Conservation (phyloP, 2,329 filamentous ascomycete genomes). For the Cadophora sp. region DNA sequence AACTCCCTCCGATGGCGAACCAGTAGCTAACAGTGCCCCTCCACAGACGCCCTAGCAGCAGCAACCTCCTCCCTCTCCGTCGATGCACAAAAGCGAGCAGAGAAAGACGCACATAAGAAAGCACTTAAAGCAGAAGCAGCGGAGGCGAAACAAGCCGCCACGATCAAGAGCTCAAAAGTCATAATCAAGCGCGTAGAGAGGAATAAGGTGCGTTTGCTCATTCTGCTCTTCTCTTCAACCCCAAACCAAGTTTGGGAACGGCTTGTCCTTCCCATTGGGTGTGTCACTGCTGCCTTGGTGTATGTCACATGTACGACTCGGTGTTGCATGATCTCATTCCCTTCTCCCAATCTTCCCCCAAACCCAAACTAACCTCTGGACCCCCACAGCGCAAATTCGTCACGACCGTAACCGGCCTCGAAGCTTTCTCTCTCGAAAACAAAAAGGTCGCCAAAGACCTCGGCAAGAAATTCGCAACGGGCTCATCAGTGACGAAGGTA, state of each 20-base stretch:
- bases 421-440: slow-evolving; percentile 88
- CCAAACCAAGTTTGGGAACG: neutral
- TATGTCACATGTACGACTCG: too few relatives aligned
- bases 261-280: too few relatives aligned
- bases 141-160: slow-evolving; percentile 79
- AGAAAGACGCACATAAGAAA: slow-evolving; percentile 97
- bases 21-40: neutral
- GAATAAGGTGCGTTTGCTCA: slow-evolving; percentile 66
- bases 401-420: slow-evolving; percentile 88
- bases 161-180: slow-evolving; percentile 81
- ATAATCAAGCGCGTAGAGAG: slow-evolving; percentile 96
- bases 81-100: slow-evolving; percentile 91
- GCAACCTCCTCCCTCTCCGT: slow-evolving; percentile 86
- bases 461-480: slow-evolving; percentile 98
- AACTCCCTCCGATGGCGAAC: too few relatives aligned
- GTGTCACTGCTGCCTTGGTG: too few relatives aligned
- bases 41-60: slow-evolving; percentile 77
- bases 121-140: slow-evolving; percentile 89
- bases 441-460: slow-evolving; percentile 98
- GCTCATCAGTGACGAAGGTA: slow-evolving; percentile 88
- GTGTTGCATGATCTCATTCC: neutral
- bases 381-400: slow-evolving; percentile 79
- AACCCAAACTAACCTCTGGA: neutral
- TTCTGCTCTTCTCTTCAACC: neutral
- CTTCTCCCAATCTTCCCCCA: neutral